A percentile compares a stretch with the other conserved stretches of the same genome.
phyloP scores from a whole-genome alignment of 768 basidiomycete species.

The Fomitopsis pulvina region DNA sequence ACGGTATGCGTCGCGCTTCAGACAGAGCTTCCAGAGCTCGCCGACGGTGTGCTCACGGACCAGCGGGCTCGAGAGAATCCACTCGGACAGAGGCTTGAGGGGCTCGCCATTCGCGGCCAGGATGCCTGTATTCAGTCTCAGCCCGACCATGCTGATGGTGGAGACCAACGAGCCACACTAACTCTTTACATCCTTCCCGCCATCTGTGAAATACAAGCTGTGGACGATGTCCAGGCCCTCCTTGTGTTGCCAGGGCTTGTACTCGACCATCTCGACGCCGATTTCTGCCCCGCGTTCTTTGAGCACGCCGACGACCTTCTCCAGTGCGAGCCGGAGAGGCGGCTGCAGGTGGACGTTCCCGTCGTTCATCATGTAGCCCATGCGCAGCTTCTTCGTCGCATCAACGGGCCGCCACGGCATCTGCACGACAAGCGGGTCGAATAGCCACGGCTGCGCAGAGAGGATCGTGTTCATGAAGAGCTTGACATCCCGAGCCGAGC shows the following conservation, averaged over 20 bases:
- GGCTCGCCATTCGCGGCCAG: slow-evolving; percentile 26
- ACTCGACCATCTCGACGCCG: slow-evolving; percentile 31
- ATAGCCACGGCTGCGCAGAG: not conserved
- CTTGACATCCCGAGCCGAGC: not conserved
- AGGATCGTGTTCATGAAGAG: not conserved
- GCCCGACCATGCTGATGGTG: not conserved
- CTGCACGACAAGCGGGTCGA: slow-evolving; percentile 23
- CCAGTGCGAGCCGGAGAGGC: slow-evolving; percentile 32
- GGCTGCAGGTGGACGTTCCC: slow-evolving; percentile 33
- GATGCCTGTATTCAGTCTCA: not conserved
- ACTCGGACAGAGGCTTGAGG: slow-evolving; percentile 29
- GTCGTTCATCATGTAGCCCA: slow-evolving; percentile 31
- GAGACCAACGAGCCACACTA: slow-evolving; percentile 5
- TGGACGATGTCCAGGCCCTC: slow-evolving; percentile 30
- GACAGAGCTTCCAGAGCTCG: slow-evolving; percentile 25
- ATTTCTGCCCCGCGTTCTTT: slow-evolving; percentile 14
- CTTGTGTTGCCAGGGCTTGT: slow-evolving; percentile 29
- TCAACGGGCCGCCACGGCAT: slow-evolving; percentile 19
- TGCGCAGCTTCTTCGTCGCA: slow-evolving; percentile 22
- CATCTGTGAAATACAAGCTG: slow-evolving; percentile 33
- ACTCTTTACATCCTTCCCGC: slow-evolving; percentile 23
- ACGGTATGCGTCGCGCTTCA: slow-evolving; percentile 18
- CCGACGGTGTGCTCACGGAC: slow-evolving; percentile 20
- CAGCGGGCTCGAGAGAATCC: slow-evolving; percentile 26
- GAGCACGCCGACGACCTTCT: slow-evolving; percentile 21